Base-by-base conservation (phyloP, 1,284 basidiomycete genomes). In the Sanghuangporus sanghuang region DNA sequence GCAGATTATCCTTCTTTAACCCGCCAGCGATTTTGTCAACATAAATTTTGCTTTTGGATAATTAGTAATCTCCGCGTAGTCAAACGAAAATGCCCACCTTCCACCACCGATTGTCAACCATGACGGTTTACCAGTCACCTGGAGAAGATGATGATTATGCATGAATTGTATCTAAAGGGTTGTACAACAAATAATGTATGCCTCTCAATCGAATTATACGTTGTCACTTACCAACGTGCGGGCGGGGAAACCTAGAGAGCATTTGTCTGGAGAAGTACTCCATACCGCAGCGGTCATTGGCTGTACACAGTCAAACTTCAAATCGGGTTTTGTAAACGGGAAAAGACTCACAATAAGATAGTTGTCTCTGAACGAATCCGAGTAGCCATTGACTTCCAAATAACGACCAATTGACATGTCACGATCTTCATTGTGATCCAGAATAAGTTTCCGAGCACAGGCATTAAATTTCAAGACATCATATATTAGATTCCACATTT, bases 201-300 rank as follows among this genome's bases (percentile, higher is more conserved):
- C 27, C 38, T 44, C n/a, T 39, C 52, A 27, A 27, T 38, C 14
- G 57, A 18, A 63, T 18, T 57, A 42, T 18, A 38, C 2, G 32
- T 11, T 3, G 49, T 36, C 27, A 67, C 74, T 8, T 65, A 91
- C 85, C 69, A 93, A 74, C 0, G 90, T 92, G 21, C 79, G 77
- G 0, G 85, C 89, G 5, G 90, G 91, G 71, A 93, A 92, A 64
- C 89, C 85, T 49, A 86, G 73, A 6, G 85, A 79, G 63, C 88
- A 90, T 67, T 85, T 84, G 68, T 88, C 85, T 4, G 90, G 87
- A 0, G 90, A 87, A 0, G 89, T 92, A 52, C 85, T 89, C 91
- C 91, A 94, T 59, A 93, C 88, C 2, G 87, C 87, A 1, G 88
- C 88, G 18, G 87, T 90, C 87, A 92, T 90, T 0, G 89, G 89